Conservation (phyloP, 139 green algal genomes). For the Eudorina sp. region DNA sequence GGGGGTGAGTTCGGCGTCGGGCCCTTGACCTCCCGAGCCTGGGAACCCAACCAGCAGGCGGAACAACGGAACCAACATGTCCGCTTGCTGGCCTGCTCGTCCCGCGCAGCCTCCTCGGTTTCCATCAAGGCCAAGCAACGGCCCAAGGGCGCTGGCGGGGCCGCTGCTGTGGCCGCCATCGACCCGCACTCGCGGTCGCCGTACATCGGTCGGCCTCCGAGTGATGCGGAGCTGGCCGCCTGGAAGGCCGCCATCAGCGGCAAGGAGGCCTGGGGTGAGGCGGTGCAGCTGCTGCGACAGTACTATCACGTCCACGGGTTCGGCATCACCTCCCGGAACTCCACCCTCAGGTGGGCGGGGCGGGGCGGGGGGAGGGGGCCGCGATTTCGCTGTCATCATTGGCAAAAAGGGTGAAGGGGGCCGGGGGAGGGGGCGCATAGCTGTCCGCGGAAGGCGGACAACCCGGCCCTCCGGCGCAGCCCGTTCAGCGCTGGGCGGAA, state of each 20-base stretch:
- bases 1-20: too few species aligned
- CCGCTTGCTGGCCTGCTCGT: too few species aligned
- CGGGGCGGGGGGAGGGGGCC: too few species aligned
- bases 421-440: background rate
- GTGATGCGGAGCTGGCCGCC: conserved; percentile 45
- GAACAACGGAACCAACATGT: too few species aligned
- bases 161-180: conserved; percentile 13
- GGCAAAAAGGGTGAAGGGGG: background rate
- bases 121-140: conserved; percentile 41
- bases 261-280: conserved; percentile 56
- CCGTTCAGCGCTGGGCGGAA: too few species aligned
- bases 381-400: too few species aligned
- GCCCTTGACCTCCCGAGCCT: too few species aligned
- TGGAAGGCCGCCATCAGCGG: conserved; percentile 61
- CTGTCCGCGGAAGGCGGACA: too few species aligned
- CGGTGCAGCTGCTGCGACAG: conserved; percentile 56
- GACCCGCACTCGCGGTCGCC: background rate
- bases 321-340: conserved; percentile 69
- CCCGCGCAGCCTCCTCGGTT: conserved; percentile 44
- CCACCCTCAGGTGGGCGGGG: conserved; percentile 55
- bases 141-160: background rate
- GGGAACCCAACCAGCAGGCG: too few species aligned
- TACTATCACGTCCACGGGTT: conserved; percentile 72
- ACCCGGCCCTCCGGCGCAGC: too few species aligned
- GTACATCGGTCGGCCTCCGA: conserved; percentile 40